A percentile compares a stretch with the other conserved stretches of the same genome.
Evolutionary conservation across 768 basidiomycete genomes (phyloP).

Genomic region (Hortiboletus campestris): DNA sequence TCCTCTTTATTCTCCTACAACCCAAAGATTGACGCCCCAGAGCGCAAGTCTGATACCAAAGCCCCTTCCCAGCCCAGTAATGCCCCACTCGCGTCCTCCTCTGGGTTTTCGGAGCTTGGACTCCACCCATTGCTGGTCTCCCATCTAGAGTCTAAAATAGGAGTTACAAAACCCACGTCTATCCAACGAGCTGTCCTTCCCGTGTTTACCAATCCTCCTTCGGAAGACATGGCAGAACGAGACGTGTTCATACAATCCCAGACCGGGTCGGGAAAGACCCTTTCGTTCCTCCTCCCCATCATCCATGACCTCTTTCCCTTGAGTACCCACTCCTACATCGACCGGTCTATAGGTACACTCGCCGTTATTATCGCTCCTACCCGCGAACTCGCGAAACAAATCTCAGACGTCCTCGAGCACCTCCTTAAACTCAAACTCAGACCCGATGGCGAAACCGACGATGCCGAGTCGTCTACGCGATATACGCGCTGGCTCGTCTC

Average conservation of each 20-base stretch:
- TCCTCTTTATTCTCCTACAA: constrained; percentile 90
- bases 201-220: constrained; percentile 50
- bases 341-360: constrained; percentile 91
- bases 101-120: constrained; percentile 79
- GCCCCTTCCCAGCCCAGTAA: constrained; percentile 61
- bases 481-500: constrained; percentile 93
- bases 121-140: constrained; percentile 76
- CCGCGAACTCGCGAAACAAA: constrained; percentile 94
- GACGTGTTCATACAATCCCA: constrained; percentile 95
- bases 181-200: constrained; percentile 77
- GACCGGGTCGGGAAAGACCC: constrained; percentile 95
- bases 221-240: constrained; percentile 42
- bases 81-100: constrained; percentile 73
- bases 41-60: constrained; percentile 23
- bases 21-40: constrained; percentile 57
- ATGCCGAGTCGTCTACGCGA: constrained; percentile 41
- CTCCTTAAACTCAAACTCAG: constrained; percentile 76
- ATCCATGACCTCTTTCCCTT: constrained; percentile 92
- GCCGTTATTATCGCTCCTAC: constrained; percentile 95
- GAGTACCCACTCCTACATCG: constrained; percentile 87
- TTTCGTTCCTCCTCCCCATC: constrained; percentile 91
- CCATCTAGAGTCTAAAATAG: constrained; percentile 79
- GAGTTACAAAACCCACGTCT: constrained; percentile 81
- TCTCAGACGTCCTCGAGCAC: constrained; percentile 88
- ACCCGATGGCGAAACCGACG: constrained; percentile 50